These are phyloP conservation scores for Phytophthora pseudosyringae DNA, from an alignment of 352 stramenopile species.

Conservation along the genomic window DNA sequence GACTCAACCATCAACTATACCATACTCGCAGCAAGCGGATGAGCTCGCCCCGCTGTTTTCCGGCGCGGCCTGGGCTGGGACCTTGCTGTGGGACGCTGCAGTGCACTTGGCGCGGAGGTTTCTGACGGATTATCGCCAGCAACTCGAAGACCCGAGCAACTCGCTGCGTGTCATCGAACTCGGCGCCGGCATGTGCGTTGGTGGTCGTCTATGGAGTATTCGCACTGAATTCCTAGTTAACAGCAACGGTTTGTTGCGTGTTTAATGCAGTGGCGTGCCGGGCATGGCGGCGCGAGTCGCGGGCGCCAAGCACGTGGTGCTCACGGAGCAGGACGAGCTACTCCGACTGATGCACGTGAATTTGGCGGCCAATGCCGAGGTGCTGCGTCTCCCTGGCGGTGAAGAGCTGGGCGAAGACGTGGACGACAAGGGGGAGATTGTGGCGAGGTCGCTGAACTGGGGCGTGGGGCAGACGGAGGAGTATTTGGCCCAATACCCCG, in stretches of 20 bases:
- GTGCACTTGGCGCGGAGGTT: constrained; percentile 70
- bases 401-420: constrained; percentile 23
- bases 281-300: constrained; percentile 91
- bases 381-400: constrained; percentile 36
- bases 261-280: constrained; percentile 79
- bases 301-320: constrained; percentile 81
- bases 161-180: constrained; percentile 76
- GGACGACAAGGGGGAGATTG: constrained; percentile 44
- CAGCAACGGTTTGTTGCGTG: not conserved
- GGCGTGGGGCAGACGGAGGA: constrained; percentile 68
- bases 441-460: constrained; percentile 77
- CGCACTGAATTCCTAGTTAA: not conserved
- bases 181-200: constrained; percentile 77
- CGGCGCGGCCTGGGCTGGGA: constrained; percentile 93
- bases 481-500: constrained; percentile 58
- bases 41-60: constrained; percentile 94
- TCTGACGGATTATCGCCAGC: constrained; percentile 47
- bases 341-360: constrained; percentile 87
- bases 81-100: constrained; percentile 89
- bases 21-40: constrained; percentile 65
- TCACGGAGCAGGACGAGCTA: constrained; percentile 93
- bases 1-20: constrained; percentile 2
- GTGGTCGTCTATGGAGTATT: constrained; percentile 2
- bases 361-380: constrained; percentile 52
- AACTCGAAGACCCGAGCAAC: constrained; percentile 41